Evolutionary conservation across 2,329 filamentous ascomycete species (phyloP).

Genomic region (Fusarium buharicum): DNA sequence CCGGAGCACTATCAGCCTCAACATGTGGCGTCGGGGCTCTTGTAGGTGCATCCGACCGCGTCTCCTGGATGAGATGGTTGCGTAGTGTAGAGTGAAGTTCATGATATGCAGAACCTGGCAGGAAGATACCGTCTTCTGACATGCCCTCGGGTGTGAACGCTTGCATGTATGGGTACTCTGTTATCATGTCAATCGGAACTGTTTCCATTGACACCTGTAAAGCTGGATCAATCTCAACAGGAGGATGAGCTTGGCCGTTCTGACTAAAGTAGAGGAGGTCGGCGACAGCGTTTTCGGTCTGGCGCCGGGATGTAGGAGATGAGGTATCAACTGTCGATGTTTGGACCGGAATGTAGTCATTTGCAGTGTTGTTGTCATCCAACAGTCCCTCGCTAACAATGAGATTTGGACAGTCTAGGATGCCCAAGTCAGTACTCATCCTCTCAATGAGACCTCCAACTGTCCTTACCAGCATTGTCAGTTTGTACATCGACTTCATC

Average conservation of each 20-base stretch:
- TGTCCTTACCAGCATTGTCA: slow-evolving; percentile 15
- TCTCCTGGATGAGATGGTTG: slow-evolving; percentile 58
- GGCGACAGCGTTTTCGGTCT: slow-evolving; percentile 51
- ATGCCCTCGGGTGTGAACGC: slow-evolving; percentile 48
- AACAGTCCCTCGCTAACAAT: not conserved
- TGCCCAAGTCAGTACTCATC: not conserved
- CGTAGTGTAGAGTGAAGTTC: slow-evolving; percentile 58
- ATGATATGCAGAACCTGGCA: slow-evolving; percentile 59
- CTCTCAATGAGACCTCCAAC: not conserved
- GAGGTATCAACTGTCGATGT: slow-evolving; percentile 15
- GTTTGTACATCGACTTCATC: slow-evolving; percentile 9
- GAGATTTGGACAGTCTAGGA: slow-evolving; percentile 5
- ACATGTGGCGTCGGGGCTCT: slow-evolving; percentile 38
- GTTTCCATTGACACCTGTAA: slow-evolving; percentile 38
- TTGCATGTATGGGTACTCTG: slow-evolving; percentile 45
- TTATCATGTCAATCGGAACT: slow-evolving; percentile 26
- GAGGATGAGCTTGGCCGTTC: slow-evolving; percentile 39
- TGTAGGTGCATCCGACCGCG: slow-evolving; percentile 53
- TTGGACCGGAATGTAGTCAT: slow-evolving; percentile 18
- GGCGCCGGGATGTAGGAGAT: slow-evolving; percentile 42
- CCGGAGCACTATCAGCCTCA: slow-evolving; percentile 22
- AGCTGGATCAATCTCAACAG: slow-evolving; percentile 35
- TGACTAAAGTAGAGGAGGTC: slow-evolving; percentile 51
- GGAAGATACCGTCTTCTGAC: slow-evolving; percentile 56
- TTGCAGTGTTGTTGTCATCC: slow-evolving; percentile 1